Conservation (phyloP, 2,329 filamentous ascomycete genomes). For the Daldinia eschscholtzii region DNA sequence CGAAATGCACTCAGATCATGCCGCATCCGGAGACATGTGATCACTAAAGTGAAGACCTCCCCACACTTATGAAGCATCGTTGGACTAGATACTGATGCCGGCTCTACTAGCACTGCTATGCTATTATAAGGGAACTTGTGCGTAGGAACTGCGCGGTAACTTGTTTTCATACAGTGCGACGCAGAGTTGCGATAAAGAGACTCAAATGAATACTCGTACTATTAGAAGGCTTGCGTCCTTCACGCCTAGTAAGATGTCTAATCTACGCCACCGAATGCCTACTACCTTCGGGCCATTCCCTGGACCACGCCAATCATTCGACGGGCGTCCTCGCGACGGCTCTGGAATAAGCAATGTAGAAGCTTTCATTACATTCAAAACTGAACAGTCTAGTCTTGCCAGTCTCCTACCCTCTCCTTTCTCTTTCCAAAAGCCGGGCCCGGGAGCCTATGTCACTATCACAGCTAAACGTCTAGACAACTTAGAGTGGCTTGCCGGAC, state of each 20-base stretch:
- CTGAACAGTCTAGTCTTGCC: constrained; percentile 8
- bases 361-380: constrained; percentile 27
- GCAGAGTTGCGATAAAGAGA: neutral
- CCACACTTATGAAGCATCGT: constrained; percentile 13
- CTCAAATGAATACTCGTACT: neutral
- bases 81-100: neutral
- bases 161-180: neutral
- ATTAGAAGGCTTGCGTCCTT: constrained; percentile 7
- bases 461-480: constrained; percentile 24
- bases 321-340: constrained; percentile 17
- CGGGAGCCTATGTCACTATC: constrained; percentile 21
- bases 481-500: constrained; percentile 24
- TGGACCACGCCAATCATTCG: constrained; percentile 26
- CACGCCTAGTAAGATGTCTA: neutral
- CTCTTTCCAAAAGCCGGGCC: constrained; percentile 19
- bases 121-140: neutral
- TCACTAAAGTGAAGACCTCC: neutral
- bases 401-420: constrained; percentile 22
- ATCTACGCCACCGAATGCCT: constrained; percentile 26
- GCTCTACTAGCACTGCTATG: constrained; percentile 3
- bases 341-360: constrained; percentile 19
- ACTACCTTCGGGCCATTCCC: constrained; percentile 26
- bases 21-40: constrained; percentile 10
- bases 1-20: constrained; percentile 4
- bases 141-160: neutral